These are phyloP conservation scores for Pyrenula massariospora DNA, from an alignment of 495 filamentous ascomycete genomes.

Conservation along the genomic window DNA sequence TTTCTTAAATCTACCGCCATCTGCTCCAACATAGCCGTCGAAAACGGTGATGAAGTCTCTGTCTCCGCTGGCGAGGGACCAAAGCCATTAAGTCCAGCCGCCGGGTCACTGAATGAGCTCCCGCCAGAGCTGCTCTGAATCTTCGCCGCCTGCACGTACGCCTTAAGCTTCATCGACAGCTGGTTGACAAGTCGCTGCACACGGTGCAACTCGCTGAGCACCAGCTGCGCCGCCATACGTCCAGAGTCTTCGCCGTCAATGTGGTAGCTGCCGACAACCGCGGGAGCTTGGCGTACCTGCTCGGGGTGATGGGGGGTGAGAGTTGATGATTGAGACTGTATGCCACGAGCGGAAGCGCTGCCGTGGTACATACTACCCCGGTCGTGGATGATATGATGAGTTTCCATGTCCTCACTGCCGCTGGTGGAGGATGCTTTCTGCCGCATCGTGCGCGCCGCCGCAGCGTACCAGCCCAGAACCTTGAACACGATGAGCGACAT, in stretches of 20 bases:
- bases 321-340: too few relatives aligned
- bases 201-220: conserved; percentile 28
- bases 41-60: not conserved
- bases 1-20: not conserved
- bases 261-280: conserved; percentile 6
- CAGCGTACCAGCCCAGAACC: conserved; percentile 16
- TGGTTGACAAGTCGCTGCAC: conserved; percentile 20
- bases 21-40: not conserved
- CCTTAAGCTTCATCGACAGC: conserved; percentile 3
- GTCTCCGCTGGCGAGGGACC: not conserved
- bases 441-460: conserved; percentile 6
- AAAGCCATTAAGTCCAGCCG: not conserved
- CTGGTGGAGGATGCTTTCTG: not conserved
- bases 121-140: not conserved
- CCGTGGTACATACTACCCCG: too few relatives aligned
- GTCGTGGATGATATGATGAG: too few relatives aligned
- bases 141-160: not conserved
- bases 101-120: not conserved
- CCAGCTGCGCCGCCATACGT: conserved; percentile 20
- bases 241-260: conserved; percentile 11
- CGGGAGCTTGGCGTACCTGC: conserved; percentile 1
- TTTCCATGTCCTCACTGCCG: not conserved
- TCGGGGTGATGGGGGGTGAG: not conserved
- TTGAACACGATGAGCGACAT: conserved; percentile 17
- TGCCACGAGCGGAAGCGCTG: too few relatives aligned